These are phyloP conservation scores for Zea luxurians DNA, from an alignment of 176 grass and related monocot genomes.

Conservation along the genomic window DNA sequence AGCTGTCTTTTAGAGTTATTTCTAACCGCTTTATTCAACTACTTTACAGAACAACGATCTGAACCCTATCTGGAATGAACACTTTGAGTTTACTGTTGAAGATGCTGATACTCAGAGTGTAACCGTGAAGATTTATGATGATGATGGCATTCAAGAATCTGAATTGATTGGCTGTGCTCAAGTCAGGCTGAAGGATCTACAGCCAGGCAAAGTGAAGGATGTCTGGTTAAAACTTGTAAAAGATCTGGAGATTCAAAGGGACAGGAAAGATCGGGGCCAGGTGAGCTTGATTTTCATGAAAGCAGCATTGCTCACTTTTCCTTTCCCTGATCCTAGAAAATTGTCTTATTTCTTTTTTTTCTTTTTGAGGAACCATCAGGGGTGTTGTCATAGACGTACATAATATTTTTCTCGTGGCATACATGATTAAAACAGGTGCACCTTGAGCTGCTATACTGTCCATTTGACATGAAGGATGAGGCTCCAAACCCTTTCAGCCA, in stretches of 20 bases:
- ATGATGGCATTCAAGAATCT: slow-evolving; percentile 85
- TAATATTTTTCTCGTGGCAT: slow-evolving; percentile 18
- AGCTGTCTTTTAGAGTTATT: slow-evolving; percentile 17
- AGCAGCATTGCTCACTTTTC: background rate
- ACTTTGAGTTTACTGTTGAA: slow-evolving; percentile 92
- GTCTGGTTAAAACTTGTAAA: slow-evolving; percentile 94
- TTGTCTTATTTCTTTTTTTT: background rate
- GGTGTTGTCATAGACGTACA: slow-evolving; percentile 4
- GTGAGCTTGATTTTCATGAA: slow-evolving; percentile 45
- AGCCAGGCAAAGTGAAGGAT: slow-evolving; percentile 95
- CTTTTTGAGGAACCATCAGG: background rate
- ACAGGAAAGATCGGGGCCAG: slow-evolving; percentile 88
- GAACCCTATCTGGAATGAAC: slow-evolving; percentile 96
- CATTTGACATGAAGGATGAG: slow-evolving; percentile 67
- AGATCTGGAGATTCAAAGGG: slow-evolving; percentile 92
- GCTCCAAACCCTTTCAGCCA: slow-evolving; percentile 73
- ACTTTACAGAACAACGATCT: slow-evolving; percentile 79
- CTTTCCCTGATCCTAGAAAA: background rate
- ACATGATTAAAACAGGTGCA: slow-evolving; percentile 63
- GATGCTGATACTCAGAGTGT: slow-evolving; percentile 74
- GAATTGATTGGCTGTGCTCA: slow-evolving; percentile 96
- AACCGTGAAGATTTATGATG: slow-evolving; percentile 89
- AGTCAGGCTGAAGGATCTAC: slow-evolving; percentile 69
- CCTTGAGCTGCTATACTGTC: slow-evolving; percentile 84
- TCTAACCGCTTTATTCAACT: slow-evolving; percentile 6